phyloP scores from a whole-genome alignment of 371 early-diverging fungal species.

The Blastocladiella emersonii region DNA sequence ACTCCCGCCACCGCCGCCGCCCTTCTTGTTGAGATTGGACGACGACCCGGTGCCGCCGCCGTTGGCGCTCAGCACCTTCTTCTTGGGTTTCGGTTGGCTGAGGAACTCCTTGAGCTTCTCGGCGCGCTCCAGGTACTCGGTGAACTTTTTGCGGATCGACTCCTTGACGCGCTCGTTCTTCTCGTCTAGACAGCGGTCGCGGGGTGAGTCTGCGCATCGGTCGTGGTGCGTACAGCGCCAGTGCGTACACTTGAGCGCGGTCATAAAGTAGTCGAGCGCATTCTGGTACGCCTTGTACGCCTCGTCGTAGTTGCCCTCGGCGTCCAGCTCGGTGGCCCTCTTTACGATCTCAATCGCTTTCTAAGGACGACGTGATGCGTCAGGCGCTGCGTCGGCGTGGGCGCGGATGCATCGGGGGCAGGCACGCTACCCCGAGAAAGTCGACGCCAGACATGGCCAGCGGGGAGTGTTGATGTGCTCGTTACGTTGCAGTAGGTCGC shows the following conservation, averaged over 20 bases:
- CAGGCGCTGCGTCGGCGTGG: not conserved
- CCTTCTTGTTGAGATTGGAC: not conserved
- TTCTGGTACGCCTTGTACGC: constrained; percentile 77
- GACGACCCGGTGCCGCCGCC: constrained; percentile 13
- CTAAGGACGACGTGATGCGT: constrained; percentile 19
- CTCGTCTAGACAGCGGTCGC: constrained; percentile 79
- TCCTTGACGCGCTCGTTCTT: constrained; percentile 79
- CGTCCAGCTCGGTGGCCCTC: constrained; percentile 86
- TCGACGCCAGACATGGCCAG: constrained; percentile 17
- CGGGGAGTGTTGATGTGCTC: too few species aligned
- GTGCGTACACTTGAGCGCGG: constrained; percentile 78
- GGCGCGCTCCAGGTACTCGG: constrained; percentile 86
- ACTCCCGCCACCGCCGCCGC: not conserved
- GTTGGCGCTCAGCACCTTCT: constrained; percentile 41
- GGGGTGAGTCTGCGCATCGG: not conserved
- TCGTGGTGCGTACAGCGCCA: not conserved
- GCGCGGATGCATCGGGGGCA: not conserved
- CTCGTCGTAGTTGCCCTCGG: constrained; percentile 75
- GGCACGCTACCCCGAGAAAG: constrained; percentile 15
- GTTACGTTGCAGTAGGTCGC: too few species aligned
- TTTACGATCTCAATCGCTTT: constrained; percentile 78
- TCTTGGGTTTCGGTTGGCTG: constrained; percentile 47
- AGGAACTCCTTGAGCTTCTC: constrained; percentile 83
- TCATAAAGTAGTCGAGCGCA: constrained; percentile 83
- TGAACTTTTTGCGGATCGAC: constrained; percentile 73